Conservation (phyloP, 2,329 filamentous ascomycete genomes). For the Penicillium corylophilum region DNA sequence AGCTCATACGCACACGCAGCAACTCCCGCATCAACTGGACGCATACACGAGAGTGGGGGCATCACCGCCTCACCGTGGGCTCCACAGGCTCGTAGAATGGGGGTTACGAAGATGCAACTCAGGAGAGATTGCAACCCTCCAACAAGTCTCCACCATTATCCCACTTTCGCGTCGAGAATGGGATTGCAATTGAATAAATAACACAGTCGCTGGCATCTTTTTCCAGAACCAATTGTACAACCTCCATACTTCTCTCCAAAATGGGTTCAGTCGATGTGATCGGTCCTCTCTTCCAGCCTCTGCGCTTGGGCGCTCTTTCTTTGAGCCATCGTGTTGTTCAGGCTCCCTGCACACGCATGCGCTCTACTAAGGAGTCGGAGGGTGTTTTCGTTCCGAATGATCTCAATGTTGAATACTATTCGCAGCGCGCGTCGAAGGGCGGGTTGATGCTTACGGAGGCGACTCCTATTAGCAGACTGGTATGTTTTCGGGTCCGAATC, state of each 20-base stretch:
- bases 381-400: constrained; percentile 32
- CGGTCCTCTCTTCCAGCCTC: constrained; percentile 36
- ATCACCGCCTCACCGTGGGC: background rate
- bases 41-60: background rate
- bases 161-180: background rate
- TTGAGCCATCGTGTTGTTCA: constrained; percentile 29
- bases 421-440: constrained; percentile 33
- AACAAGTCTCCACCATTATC: background rate
- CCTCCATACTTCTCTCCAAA: constrained; percentile 2
- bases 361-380: constrained; percentile 26
- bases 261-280: constrained; percentile 27
- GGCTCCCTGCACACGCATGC: constrained; percentile 30
- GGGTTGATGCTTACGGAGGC: constrained; percentile 37
- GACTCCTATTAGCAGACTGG: constrained; percentile 31
- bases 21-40: background rate
- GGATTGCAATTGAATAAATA: background rate
- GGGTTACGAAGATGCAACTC: background rate
- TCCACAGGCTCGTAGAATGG: background rate
- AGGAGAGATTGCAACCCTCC: background rate
- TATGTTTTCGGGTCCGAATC: too few species aligned
- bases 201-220: background rate
- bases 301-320: constrained; percentile 27
- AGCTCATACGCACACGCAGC: background rate
- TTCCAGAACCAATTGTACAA: background rate
- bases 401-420: constrained; percentile 32